Percentiles rank a stretch among this genome's conserved stretches.
These are phyloP conservation scores for Gaertneriomyces sp. DNA, from an alignment of 192 early-diverging fungal species.

Conservation along the genomic window DNA sequence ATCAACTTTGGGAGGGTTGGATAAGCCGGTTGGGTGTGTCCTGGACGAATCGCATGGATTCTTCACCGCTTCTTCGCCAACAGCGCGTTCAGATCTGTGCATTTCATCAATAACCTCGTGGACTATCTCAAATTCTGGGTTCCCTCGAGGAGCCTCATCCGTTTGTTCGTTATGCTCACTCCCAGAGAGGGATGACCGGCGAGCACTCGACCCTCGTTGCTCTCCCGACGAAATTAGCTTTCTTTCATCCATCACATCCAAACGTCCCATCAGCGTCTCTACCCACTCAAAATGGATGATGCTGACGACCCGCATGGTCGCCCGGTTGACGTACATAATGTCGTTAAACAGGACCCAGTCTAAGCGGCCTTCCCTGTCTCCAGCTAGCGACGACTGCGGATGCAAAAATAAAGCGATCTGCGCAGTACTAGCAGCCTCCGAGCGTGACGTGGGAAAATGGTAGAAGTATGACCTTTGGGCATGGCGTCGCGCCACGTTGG, in stretches of 20 bases:
- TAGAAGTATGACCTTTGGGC: conserved; percentile 38
- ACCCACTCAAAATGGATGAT: conserved; percentile 46
- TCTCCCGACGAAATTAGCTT: conserved; percentile 7
- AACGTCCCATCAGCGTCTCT: conserved; percentile 33
- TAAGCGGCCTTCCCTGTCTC: conserved; percentile 15
- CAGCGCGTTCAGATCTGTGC: conserved; percentile 12
- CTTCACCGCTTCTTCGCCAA: conserved; percentile 12
- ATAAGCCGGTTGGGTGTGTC: background rate
- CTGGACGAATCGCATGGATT: background rate
- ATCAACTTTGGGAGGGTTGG: background rate
- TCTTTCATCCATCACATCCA: conserved; percentile 31
- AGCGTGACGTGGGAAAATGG: conserved; percentile 37
- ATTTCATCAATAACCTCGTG: conserved; percentile 32
- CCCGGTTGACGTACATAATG: conserved; percentile 48
- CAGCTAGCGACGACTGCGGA: conserved; percentile 36
- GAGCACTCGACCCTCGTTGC: background rate
- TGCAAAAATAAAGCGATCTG: conserved; percentile 38
- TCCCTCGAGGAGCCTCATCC: background rate
- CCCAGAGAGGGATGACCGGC: background rate
- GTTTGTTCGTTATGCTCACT: background rate
- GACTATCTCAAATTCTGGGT: conserved; percentile 31
- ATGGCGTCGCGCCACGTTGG: conserved; percentile 53
- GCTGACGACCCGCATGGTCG: conserved; percentile 44
- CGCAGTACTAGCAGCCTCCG: conserved; percentile 2
- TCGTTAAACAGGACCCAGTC: conserved; percentile 57